Base-by-base conservation (phyloP, 2,329 filamentous ascomycete species). In the Aspergillus hiratsukae region DNA sequence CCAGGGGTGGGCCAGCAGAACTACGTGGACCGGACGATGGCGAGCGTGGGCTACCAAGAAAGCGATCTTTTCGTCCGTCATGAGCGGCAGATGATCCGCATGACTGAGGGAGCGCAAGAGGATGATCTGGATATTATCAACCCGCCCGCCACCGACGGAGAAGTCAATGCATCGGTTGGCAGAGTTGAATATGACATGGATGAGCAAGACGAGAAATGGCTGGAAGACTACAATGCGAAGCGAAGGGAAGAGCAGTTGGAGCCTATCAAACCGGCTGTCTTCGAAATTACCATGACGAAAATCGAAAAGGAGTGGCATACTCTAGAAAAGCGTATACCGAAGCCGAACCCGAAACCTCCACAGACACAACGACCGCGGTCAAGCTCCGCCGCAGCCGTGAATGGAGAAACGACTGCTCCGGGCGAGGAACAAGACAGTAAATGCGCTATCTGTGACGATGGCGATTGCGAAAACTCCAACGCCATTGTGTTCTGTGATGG, bases 131-230 rank as follows among this genome's bases (percentile, higher is more conserved):
- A 85, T 58, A 72, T 84, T 51, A 79, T 75, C 52, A 75, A 79
- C 25, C 75, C 78, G 21, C 68, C 81, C 19, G 83, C 82, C 59
- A 78, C 78, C 19, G 88, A 89, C 50, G 82, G 81, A 8, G 87
- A 89, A 48, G 70, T 76, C 5, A 79, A 82, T 53, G 72, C 77
- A 29, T 75, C 77, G 4, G 82, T 95, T 41, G 90, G 91, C 11
- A 87, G 90, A 55, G 94, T 99, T 21, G 94, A 99, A 71, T 99
- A 99, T 72, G 94, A 99, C 72, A 99, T 99, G 94, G 94, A 99
- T 69, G 94, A 99, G 75, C 94, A 99, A 69, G 94, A 99, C 72
- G 91, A 96, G 64, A 91, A 92, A 77, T 99, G 94, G 94, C 79
- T 99, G 27, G 89, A 94, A 64, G 84, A 86, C 41, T 85, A 93